Evolutionary conservation across 108 stramenopile genomes (phyloP).

Genomic region (Licmophora abbreviata): DNA sequence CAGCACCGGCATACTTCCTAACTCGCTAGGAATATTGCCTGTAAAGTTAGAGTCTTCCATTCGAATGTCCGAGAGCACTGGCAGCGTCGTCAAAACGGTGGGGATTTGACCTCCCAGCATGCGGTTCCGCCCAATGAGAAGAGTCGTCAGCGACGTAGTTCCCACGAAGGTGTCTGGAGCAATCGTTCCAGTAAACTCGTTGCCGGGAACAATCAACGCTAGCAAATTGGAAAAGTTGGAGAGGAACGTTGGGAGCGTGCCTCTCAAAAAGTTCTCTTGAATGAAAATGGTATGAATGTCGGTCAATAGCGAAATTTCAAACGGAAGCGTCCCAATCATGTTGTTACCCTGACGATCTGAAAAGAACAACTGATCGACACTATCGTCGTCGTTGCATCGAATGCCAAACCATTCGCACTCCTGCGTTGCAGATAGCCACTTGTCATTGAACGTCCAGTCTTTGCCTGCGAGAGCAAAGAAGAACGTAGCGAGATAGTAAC

Average conservation of each 20-base stretch:
- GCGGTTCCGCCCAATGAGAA: too few species aligned
- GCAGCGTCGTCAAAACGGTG: too few species aligned
- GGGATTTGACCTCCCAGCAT: too few species aligned
- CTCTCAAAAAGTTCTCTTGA: too few species aligned
- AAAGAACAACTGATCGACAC: background rate
- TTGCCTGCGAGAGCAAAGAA: conserved; percentile 3
- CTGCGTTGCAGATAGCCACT: background rate
- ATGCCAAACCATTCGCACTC: background rate
- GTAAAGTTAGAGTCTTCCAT: too few species aligned
- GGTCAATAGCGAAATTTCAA: background rate
- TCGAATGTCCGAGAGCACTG: too few species aligned
- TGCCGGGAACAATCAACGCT: too few species aligned
- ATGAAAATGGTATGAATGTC: conserved; percentile 1
- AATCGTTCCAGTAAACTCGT: too few species aligned
- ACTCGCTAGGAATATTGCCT: conserved; percentile 41
- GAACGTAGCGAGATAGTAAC: conserved; percentile 5
- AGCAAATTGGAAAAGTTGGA: too few species aligned
- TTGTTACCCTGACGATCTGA: background rate
- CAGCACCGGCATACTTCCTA: conserved; percentile 5
- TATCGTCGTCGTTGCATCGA: background rate
- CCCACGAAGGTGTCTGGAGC: too few species aligned
- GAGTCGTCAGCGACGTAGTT: too few species aligned
- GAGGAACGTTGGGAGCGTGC: too few species aligned
- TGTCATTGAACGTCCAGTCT: conserved; percentile 1
- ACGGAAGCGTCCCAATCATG: background rate